Conservation (phyloP, 83 land plant species). For the Picea abies region DNA sequence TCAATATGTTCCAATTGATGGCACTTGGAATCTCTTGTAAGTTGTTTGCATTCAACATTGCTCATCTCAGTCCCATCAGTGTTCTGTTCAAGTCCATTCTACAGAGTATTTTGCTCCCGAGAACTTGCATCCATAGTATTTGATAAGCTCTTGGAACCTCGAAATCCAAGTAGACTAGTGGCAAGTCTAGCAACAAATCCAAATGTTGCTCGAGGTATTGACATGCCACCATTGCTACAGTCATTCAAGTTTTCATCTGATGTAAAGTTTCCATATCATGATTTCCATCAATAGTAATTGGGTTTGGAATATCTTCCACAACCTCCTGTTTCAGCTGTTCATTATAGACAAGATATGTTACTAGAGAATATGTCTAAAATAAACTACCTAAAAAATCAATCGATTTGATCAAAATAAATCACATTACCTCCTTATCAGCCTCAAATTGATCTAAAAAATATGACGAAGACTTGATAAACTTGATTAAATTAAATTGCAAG, state of each 20-base stretch:
- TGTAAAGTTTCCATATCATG: slow-evolving; percentile 20
- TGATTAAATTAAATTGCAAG: too few relatives aligned
- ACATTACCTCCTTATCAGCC: slow-evolving; percentile 39
- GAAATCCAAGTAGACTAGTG: slow-evolving; percentile 48
- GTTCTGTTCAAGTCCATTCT: neutral
- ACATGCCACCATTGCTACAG: slow-evolving; percentile 34
- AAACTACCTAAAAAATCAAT: neutral
- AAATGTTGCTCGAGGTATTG: slow-evolving; percentile 57
- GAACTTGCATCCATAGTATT: slow-evolving; percentile 10
- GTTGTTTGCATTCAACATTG: neutral
- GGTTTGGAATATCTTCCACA: slow-evolving; percentile 26
- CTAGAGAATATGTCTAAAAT: neutral
- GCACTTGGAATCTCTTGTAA: slow-evolving; percentile 1
- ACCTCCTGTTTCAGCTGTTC: slow-evolving; percentile 1
- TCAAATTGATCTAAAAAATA: too few relatives aligned
- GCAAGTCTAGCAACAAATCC: slow-evolving; percentile 69
- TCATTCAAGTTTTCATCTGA: slow-evolving; percentile 29
- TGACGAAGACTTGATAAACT: too few relatives aligned
- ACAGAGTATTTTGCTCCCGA: neutral
- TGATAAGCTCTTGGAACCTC: slow-evolving; percentile 20
- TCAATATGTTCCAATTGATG: neutral
- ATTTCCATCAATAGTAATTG: neutral
- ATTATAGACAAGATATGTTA: neutral
- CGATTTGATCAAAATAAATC: slow-evolving; percentile 7
- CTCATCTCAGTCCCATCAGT: neutral